Percentiles rank a stretch among this genome's conserved stretches.
phyloP scores from a whole-genome alignment of 345 rosid species.

The Eucalyptus shirleyi region DNA sequence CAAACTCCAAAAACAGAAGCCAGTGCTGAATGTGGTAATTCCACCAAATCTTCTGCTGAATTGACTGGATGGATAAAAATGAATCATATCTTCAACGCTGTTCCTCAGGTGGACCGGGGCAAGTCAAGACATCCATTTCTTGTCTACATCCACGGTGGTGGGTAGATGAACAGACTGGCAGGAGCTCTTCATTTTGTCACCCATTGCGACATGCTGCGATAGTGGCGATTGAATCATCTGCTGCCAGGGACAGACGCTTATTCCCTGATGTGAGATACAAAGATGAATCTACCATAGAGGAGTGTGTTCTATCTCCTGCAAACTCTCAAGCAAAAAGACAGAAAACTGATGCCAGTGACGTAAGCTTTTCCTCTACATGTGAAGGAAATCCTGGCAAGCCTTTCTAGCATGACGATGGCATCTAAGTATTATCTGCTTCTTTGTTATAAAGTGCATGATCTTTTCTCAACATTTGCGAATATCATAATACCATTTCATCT shows the following conservation, averaged over 20 bases:
- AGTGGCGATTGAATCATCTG: constrained; percentile 78
- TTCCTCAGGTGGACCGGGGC: background rate
- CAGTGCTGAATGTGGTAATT: background rate
- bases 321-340: constrained; percentile 49
- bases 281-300: constrained; percentile 7
- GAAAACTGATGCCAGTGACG: constrained; percentile 21
- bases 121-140: constrained; percentile 15
- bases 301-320: constrained; percentile 6
- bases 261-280: constrained; percentile 22
- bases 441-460: background rate
- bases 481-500: background rate
- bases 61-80: background rate
- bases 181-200: constrained; percentile 33
- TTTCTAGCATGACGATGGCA: background rate
- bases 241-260: constrained; percentile 58
- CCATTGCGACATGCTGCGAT: constrained; percentile 75
- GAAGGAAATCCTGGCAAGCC: background rate
- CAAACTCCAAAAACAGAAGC: constrained; percentile 4
- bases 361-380: constrained; percentile 3
- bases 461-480: background rate
- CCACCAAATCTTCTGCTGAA: background rate
- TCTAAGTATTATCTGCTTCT: background rate
- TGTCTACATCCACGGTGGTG: constrained; percentile 77
- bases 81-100: constrained; percentile 3
- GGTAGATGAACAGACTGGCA: constrained; percentile 14